Conservation (phyloP, 169 alveolate species). For the Eimeria maxima region DNA sequence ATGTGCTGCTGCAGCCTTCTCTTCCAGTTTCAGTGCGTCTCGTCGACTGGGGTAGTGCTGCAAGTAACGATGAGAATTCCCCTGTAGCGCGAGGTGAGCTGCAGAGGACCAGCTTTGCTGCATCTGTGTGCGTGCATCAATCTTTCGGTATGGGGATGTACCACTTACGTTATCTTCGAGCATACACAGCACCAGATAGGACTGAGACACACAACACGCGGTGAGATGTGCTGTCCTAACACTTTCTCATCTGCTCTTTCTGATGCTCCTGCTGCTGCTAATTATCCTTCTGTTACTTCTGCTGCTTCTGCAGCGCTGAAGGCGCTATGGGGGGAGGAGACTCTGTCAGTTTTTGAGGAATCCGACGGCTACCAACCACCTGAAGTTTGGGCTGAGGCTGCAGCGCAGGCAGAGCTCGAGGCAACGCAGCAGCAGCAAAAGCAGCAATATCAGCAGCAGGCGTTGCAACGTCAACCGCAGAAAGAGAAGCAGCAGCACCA, state of each 20-base stretch:
- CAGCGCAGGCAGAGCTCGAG: slow-evolving; percentile 48
- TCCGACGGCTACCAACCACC: slow-evolving; percentile 69
- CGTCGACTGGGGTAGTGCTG: slow-evolving; percentile 76
- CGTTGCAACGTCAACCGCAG: background rate
- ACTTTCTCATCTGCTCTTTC: background rate
- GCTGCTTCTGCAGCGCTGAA: background rate
- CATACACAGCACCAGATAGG: background rate
- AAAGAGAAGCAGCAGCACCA: background rate
- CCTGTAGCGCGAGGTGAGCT: slow-evolving; percentile 15
- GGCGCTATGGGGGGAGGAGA: slow-evolving; percentile 12
- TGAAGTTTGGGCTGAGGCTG: slow-evolving; percentile 31
- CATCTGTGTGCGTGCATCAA: too few species aligned
- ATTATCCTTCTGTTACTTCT: background rate
- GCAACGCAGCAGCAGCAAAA: slow-evolving; percentile 34
- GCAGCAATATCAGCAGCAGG: background rate
- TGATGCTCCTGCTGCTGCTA: background rate
- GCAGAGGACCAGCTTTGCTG: background rate
- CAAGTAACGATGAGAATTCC: background rate
- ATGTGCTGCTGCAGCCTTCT: slow-evolving; percentile 17
- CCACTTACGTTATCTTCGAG: background rate
- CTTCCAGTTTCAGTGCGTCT: slow-evolving; percentile 27
- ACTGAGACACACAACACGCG: background rate
- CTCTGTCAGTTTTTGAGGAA: slow-evolving; percentile 20
- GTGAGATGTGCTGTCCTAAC: background rate
- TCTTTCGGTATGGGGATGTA: background rate